Evolutionary conservation across 345 rosid species (phyloP), one percentile per base, ranked within the genome.

Genomic region (Erucastrum elatum): DNA sequence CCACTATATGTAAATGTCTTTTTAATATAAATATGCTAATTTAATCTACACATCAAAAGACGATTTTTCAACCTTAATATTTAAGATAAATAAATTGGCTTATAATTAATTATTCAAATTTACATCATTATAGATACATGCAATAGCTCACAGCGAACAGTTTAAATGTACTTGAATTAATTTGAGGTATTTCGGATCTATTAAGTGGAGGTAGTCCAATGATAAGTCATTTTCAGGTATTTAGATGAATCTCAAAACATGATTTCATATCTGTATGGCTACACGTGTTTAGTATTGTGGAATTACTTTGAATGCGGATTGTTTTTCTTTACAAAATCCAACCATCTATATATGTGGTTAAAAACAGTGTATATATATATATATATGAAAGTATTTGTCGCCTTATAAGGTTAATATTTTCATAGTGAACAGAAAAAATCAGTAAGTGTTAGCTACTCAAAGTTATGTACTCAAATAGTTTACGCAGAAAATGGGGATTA

Each of bases 391-490:
- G 2, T 13, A 5, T 49, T 49, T 49, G 17, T 49, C n/a, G 56
- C 17, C 56, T 49, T 49, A 49, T n/a, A 4, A 17, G 17, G 56
- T n/a, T 49, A 13, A 41, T 49, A 49, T 49, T 49, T 49, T n/a
- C 17, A 3, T n/a, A 49, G 56, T 49, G 56, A 49, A 21, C 31
- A 26, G 30, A 26, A 10, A 56, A 16, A 26, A 0, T 12, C 37
- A 35, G 53, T 49, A 64, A 78, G 73, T 78, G 81, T 66, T 65
- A 27, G 61, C 35, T 71, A 78, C 81, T 65, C 67, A 71, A 77
- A 53, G 66, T 35, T 33, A 49, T 69, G 53, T 61, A 37, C 46
- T 21, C 26, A 68, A 51, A 30, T 69, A 74, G 33, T 35, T 66
- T 65, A 35, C 8, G 39, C 12, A 63, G 4, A 8, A 64, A 35